Percentiles rank a stretch among this genome's conserved stretches.
These are phyloP conservation scores for Russula emetica DNA, from an alignment of 768 basidiomycete species.

Conservation along the genomic window DNA sequence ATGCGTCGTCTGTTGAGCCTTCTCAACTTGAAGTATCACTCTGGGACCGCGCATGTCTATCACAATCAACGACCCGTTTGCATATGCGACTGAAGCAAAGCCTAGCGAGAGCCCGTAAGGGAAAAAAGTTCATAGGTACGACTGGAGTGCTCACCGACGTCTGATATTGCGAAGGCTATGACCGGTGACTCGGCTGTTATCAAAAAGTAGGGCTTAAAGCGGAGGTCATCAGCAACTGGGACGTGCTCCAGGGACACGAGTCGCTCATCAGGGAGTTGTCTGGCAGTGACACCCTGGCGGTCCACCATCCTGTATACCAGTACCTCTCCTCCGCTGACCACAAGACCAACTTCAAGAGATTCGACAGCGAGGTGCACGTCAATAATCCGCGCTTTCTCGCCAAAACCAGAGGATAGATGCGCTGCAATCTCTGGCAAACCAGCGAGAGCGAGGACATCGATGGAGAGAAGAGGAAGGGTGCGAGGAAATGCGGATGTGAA, in stretches of 20 bases:
- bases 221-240: constrained; percentile 37
- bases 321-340: constrained; percentile 53
- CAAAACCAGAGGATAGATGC: constrained; percentile 28
- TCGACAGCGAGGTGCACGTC: constrained; percentile 50
- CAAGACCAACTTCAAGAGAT: constrained; percentile 54
- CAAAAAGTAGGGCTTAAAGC: constrained; percentile 60
- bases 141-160: constrained; percentile 54
- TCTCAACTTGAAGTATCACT: constrained; percentile 52
- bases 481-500: constrained; percentile 61
- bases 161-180: constrained; percentile 57
- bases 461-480: constrained; percentile 55
- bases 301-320: constrained; percentile 45
- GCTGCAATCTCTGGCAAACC: constrained; percentile 32
- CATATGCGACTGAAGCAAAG: constrained; percentile 71
- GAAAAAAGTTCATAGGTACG: neutral
- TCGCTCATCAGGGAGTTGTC: constrained; percentile 41
- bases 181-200: constrained; percentile 48
- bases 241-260: constrained; percentile 53
- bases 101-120: constrained; percentile 41
- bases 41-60: constrained; percentile 74
- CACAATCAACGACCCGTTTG: constrained; percentile 53
- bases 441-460: constrained; percentile 39
- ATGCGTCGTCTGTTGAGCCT: constrained; percentile 39
- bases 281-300: constrained; percentile 25
- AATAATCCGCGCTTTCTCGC: constrained; percentile 38